A percentile compares a stretch with the other conserved stretches of the same genome.
Evolutionary conservation across 2,329 filamentous ascomycete species (phyloP).

Genomic region (Penicillium crustosum): DNA sequence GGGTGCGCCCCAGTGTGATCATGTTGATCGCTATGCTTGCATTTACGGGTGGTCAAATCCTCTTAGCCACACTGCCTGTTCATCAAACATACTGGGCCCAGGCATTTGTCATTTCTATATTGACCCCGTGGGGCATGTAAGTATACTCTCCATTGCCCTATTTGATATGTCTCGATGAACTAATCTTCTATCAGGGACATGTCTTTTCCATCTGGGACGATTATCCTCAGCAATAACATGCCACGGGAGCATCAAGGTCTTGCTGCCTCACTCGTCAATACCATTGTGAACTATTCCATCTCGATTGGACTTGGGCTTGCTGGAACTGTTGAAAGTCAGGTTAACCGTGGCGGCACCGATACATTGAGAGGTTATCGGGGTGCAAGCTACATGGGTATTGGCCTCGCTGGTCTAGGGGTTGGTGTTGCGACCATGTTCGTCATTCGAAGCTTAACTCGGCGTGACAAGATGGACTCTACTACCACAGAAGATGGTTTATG

Average conservation of each 20-base stretch:
- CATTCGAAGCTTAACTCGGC: neutral
- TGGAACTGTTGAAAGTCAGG: slow-evolving; percentile 60
- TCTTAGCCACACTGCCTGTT: slow-evolving; percentile 43
- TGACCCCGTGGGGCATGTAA: slow-evolving; percentile 35
- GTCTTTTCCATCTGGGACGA: slow-evolving; percentile 61
- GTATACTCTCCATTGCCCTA: slow-evolving; percentile 8
- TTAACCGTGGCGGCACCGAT: slow-evolving; percentile 41
- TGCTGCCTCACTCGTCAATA: slow-evolving; percentile 60
- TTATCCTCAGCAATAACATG: slow-evolving; percentile 60
- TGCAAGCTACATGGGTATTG: slow-evolving; percentile 44
- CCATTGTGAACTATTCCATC: slow-evolving; percentile 68
- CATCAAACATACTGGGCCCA: slow-evolving; percentile 47
- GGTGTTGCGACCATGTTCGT: neutral
- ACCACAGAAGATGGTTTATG: neutral
- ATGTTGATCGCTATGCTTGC: slow-evolving; percentile 39
- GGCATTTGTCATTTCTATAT: slow-evolving; percentile 30
- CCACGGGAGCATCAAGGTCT: slow-evolving; percentile 52
- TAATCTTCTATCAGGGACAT: slow-evolving; percentile 57
- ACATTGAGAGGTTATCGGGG: slow-evolving; percentile 42
- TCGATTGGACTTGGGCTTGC: slow-evolving; percentile 66
- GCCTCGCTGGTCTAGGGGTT: slow-evolving; percentile 22
- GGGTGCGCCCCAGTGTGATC: slow-evolving; percentile 32
- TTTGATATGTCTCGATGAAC: neutral
- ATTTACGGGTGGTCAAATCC: slow-evolving; percentile 37
- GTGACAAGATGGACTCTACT: neutral